Conservation (phyloP, 2,329 filamentous ascomycete species). For the Pyrenophora graminea region DNA sequence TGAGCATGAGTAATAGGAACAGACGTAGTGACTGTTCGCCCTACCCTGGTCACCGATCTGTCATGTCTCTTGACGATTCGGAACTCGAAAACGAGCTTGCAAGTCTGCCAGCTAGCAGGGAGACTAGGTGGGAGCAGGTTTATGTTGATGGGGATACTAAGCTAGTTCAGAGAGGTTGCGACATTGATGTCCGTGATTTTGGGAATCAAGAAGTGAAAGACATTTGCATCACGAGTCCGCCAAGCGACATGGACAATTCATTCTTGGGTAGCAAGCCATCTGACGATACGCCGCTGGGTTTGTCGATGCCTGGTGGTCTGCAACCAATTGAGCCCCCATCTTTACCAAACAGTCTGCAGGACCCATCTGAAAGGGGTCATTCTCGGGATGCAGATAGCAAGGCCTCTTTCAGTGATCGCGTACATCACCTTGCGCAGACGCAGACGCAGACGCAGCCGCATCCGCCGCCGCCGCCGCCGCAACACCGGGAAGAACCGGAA, state of each 20-base stretch:
- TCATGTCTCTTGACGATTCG: slow-evolving; percentile 47
- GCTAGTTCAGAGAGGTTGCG: slow-evolving; percentile 40
- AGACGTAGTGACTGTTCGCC: slow-evolving; percentile 44
- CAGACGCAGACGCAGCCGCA: slow-evolving; percentile 4
- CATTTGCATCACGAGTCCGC: slow-evolving; percentile 43
- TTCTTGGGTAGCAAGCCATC: slow-evolving; percentile 30
- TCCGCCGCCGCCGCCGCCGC: slow-evolving; percentile 11
- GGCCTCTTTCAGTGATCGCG: slow-evolving; percentile 42
- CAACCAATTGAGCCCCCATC: slow-evolving; percentile 22
- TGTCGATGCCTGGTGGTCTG: slow-evolving; percentile 29
- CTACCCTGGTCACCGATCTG: slow-evolving; percentile 40
- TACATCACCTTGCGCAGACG: slow-evolving; percentile 33
- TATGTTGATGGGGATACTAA: slow-evolving; percentile 47
- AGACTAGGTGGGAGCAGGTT: slow-evolving; percentile 46
- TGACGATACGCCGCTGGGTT: slow-evolving; percentile 33
- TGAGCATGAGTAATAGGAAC: slow-evolving; percentile 30
- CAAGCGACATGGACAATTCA: slow-evolving; percentile 36
- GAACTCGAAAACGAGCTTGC: slow-evolving; percentile 44
- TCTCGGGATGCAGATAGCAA: slow-evolving; percentile 30
- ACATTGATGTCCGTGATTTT: slow-evolving; percentile 41
- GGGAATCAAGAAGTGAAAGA: slow-evolving; percentile 38
- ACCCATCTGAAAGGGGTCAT: slow-evolving; percentile 14
- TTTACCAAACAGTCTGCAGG: slow-evolving; percentile 11
- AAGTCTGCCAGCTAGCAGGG: slow-evolving; percentile 40
- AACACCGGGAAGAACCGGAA: slow-evolving; percentile 6